Base-by-base conservation (phyloP, 208 protist genomes). In the Phytomonas sp. region DNA sequence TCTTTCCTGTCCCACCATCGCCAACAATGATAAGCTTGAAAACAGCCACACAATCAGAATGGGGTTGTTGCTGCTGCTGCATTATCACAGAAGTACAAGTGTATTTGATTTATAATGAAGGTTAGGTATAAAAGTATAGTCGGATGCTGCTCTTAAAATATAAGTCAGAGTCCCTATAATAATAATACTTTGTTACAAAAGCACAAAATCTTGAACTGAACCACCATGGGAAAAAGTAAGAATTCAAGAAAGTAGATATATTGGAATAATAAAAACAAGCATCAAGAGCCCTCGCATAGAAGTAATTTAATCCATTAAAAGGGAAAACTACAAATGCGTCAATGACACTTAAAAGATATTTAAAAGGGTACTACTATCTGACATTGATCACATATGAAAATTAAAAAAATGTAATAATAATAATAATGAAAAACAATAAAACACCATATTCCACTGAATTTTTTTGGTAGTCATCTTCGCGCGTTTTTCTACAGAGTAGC, bases 1-100 rank as follows among this genome's bases (percentile, higher is more conserved):
- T 99, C 93, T 98, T 99, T 62, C 98, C 99, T 37, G 97, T 98
- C 75, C 98, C 98, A 77, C 99, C 99, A 89, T 99, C 99, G 78
- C 99, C 99, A 65, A 99, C 98, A 36, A 99, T 91, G 33, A 99
- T 92, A 69, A 99, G 86, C 92, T 99, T 99, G 75, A 99, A 99
- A 62, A 81, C 95, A 34, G 94, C 92, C 67, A 97, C 90, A 64
- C 76, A 83, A 59, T 83, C 78, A 6, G 77, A 78, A 16, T 70
- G 66, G 40, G 75, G 70, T 60, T 80, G 75, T 60, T 87, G 76
- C 76, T 68, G 34, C 65, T 42, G 62, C 36, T 64, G 60, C 60
- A 64, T 64, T 64, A 0, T 64, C 29, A 37, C 31, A 33, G 30
- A 64, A 64, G n/a, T 64, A 37, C n/a, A 64, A 64, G 34, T n/a